Percentiles rank a stretch among this genome's conserved stretches.
phyloP scores from a whole-genome alignment of 352 stramenopile genomes.

The Phytophthora lateralis region DNA sequence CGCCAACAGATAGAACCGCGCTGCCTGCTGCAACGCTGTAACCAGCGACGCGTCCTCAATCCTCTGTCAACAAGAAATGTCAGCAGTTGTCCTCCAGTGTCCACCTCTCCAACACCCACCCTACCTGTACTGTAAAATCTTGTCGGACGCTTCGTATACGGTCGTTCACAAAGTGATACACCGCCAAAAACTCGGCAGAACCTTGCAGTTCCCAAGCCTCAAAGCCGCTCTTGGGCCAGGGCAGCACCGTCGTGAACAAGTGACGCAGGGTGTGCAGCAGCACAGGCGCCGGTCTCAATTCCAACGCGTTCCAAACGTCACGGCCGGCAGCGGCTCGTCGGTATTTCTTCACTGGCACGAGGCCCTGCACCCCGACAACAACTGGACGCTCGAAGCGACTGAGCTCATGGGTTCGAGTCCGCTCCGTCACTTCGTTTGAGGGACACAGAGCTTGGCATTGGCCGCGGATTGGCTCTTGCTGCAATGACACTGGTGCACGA shows the following conservation, averaged over 20 bases:
- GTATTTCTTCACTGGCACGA: constrained; percentile 59
- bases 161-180: constrained; percentile 79
- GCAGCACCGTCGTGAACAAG: constrained; percentile 47
- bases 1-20: constrained; percentile 63
- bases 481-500: neutral
- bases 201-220: constrained; percentile 9
- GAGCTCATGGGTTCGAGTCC: constrained; percentile 41
- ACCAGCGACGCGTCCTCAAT: constrained; percentile 41
- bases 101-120: neutral
- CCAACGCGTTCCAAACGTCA: constrained; percentile 23
- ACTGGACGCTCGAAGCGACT: constrained; percentile 51
- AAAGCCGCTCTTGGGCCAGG: constrained; percentile 44
- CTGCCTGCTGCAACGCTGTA: constrained; percentile 50
- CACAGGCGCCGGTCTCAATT: constrained; percentile 44
- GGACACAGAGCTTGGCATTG: constrained; percentile 43
- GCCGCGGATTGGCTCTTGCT: constrained; percentile 31
- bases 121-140: constrained; percentile 74
- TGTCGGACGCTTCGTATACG: constrained; percentile 73
- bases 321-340: constrained; percentile 53
- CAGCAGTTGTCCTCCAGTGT: constrained; percentile 10
- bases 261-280: constrained; percentile 51
- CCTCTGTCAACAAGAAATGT: constrained; percentile 30
- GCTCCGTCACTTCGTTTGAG: constrained; percentile 36
- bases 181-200: constrained; percentile 47
- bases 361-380: neutral